These are phyloP conservation scores for Didymella sp. DNA, from an alignment of 2,329 filamentous ascomycete species.

Conservation along the genomic window DNA sequence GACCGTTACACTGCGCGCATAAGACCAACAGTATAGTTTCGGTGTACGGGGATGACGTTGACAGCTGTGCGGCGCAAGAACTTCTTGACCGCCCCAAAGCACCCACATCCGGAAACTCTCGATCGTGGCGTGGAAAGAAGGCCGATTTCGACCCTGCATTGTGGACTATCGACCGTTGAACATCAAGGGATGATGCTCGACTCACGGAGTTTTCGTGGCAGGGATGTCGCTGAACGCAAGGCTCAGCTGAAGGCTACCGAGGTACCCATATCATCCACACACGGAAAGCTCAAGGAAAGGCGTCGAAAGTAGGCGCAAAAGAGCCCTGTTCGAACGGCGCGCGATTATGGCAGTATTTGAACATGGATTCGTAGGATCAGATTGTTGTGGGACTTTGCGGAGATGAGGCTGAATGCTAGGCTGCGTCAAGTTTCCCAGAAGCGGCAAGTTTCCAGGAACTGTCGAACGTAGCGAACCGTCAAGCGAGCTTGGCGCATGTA, in stretches of 20 bases:
- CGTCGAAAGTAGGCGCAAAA: neutral
- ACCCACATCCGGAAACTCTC: neutral
- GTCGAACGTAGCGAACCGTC: conserved; percentile 4
- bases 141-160: neutral
- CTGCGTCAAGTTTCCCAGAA: neutral
- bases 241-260: neutral
- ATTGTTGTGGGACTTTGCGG: neutral
- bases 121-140: neutral
- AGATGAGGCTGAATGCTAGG: conserved; percentile 1
- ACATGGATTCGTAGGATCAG: neutral
- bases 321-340: neutral
- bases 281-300: neutral
- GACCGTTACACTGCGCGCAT: neutral
- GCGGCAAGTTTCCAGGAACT: neutral
- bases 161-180: neutral
- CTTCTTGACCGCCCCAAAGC: neutral
- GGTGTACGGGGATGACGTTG: neutral
- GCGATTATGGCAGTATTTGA: neutral
- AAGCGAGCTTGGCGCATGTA: conserved; percentile 11
- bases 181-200: neutral
- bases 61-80: neutral
- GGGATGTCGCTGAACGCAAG: neutral
- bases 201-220: neutral
- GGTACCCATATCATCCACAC: neutral
- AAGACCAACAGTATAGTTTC: neutral